Conservation (phyloP, 225 moss, liverwort and hornwort species). For the Straminergon stramineum region DNA sequence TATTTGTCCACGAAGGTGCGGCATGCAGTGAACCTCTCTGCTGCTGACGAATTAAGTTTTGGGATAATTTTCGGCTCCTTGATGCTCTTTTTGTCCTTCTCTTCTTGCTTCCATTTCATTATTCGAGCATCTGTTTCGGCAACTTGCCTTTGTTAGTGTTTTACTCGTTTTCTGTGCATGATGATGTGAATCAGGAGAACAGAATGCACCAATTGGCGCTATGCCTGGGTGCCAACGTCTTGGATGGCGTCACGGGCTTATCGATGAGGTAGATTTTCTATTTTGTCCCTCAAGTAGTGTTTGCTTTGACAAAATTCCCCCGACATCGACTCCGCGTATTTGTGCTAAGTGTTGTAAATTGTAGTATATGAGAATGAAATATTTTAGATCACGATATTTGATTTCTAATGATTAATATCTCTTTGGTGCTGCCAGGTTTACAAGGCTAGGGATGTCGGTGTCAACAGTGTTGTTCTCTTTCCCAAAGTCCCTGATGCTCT, state of each 20-base stretch:
- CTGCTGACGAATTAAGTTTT: not conserved
- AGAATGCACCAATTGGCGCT: conserved; percentile 72
- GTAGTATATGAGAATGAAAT: not conserved
- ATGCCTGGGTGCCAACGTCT: conserved; percentile 96
- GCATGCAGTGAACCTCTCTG: not conserved
- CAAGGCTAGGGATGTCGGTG: conserved; percentile 98
- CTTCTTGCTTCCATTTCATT: not conserved
- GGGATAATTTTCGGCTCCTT: not conserved
- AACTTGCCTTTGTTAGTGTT: not conserved
- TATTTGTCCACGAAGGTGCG: conserved; percentile 95
- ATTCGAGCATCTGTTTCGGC: not conserved
- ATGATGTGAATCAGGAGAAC: conserved; percentile 50
- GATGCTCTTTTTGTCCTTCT: not conserved
- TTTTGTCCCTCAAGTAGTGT: not conserved
- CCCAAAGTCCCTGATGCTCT: conserved; percentile 96
- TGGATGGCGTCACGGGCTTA: conserved; percentile 94
- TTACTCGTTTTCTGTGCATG: not conserved
- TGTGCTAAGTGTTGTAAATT: not conserved
- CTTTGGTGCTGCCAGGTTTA: conserved; percentile 53
- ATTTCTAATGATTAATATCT: not conserved
- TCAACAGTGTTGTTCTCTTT: conserved; percentile 94
- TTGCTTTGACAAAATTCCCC: not conserved
- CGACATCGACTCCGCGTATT: not conserved
- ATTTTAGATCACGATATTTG: not conserved
- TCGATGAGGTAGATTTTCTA: conserved; percentile 60